Base-by-base conservation (phyloP, 352 stramenopile genomes). In the Phytophthora hibernalis region DNA sequence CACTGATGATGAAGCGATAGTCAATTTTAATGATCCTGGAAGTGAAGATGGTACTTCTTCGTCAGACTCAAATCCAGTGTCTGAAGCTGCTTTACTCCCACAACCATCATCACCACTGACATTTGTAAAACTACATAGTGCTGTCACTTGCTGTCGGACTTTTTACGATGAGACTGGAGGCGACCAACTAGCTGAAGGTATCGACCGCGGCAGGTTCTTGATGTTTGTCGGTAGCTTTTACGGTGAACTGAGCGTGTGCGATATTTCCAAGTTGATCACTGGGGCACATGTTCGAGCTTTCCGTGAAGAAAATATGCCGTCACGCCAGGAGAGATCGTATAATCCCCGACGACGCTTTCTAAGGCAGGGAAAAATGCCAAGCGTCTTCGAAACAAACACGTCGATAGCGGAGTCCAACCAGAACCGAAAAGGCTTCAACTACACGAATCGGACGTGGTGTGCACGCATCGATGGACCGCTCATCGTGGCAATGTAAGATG, bases 281-380 rank as follows among this genome's bases (percentile, higher is more conserved):
- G 57, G 66, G 16, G 70, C 74, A 0, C 58, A 77, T 8, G 70
- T 86, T 7, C 77, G 77, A 18, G 82, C 86, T 0, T 81, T 90
- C 21, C 71, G 79, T 0, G 74, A 90, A 20, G 75, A 90, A 38
- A 89, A 76, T 16, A 68, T 92, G 35, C 79, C 81, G 2, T 86
- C 70, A 12, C 77, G 77, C 15, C 71, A 91, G 24, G 64, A 80
- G 35, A 63, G 83, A 10, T 81, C 85, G 16, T 94, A 94, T 61
- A 92, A 92, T 31, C 86, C 86, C 18, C 79, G 83, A 6, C 76
- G 86, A 0, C 76, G 86, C 0, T 92, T 92, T 51, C 64, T 90
- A 35, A 71, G 86, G 8, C 80, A 92, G 85, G 84, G 5, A 90
- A 90, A 33, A 82, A 79, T 15, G 74, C 82, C 11, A 89, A 86